Evolutionary conservation across 495 filamentous ascomycete species (phyloP).

Genomic region (Podospora pseudopauciseta): DNA sequence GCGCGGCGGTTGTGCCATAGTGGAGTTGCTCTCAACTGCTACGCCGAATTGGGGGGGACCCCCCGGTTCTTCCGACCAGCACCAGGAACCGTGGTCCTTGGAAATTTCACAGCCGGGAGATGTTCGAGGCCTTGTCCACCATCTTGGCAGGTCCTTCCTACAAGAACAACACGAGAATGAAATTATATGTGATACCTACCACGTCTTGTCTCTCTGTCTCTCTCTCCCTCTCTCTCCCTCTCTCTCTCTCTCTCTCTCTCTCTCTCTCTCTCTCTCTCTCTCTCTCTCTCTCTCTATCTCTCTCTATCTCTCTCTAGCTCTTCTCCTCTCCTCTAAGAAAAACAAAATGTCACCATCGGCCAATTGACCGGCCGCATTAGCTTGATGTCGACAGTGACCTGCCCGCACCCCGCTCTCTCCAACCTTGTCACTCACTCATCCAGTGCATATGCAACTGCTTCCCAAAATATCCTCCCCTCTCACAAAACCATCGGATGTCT

Average conservation of each 20-base stretch:
- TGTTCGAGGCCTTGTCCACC: background rate
- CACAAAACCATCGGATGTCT: background rate
- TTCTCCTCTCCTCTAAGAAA: too few relatives aligned
- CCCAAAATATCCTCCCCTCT: too few relatives aligned
- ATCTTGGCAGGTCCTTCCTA: background rate
- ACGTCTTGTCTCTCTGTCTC: too few relatives aligned
- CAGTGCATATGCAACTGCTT: too few relatives aligned
- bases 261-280: too few relatives aligned
- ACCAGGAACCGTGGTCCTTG: slow-evolving; percentile 3
- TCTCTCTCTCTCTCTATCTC: too few relatives aligned
- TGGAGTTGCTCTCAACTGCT: background rate
- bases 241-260: too few relatives aligned
- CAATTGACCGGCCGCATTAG: background rate
- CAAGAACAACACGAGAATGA: background rate
- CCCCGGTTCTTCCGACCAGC: slow-evolving; percentile 1
- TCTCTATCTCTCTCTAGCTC: too few relatives aligned
- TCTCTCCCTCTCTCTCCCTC: too few relatives aligned
- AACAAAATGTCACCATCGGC: background rate
- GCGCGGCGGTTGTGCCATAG: slow-evolving; percentile 13
- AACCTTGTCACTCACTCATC: too few relatives aligned
- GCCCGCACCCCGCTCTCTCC: background rate
- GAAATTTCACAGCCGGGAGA: background rate
- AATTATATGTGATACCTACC: background rate
- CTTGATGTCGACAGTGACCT: slow-evolving; percentile 5
- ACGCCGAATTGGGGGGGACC: background rate